Evolutionary conservation across 176 grass and related monocot species (phyloP), one percentile per base, ranked within the genome.

Genomic region (Bromus sterilis): DNA sequence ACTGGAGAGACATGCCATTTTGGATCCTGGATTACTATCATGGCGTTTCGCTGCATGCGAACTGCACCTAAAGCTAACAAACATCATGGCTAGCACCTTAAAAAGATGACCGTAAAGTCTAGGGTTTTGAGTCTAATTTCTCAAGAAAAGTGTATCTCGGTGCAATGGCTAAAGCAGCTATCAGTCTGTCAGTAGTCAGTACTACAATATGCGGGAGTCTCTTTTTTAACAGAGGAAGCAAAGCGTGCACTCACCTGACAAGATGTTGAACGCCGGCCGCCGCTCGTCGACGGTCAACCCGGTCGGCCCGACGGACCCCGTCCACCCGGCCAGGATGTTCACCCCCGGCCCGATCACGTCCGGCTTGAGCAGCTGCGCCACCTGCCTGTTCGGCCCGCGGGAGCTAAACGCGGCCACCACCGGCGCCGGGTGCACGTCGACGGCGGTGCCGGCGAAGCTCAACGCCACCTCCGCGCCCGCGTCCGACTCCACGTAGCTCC

Each of bases 391-490:
- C 5, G 94, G 94, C 43, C 94, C 94, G 14, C 91, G 88, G 3
- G 94, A 97, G 87, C 94, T 97, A 83, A 97, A 97, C 71, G 94
- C 89, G 24, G 94, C 94, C 36, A 97, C 94, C 72, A 94, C 91
- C 25, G 94, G 94, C 80, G 94, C 90, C 34, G 94, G 94, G 29
- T 30, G 82, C 80, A 94, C 94, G 74, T 83, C 85, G 10, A 97
- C 79, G 40, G 77, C 89, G 2, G 91, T 97, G 77, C 94, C 91
- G n/a, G 29, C 76, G 11, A 97, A 97, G 63, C 32, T 69, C 5
- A 97, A 24, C 60, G 29, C 46, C 48, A 86, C 94, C 78, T 71
- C 82, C 11, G 89, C 82, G 32, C 90, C 79, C 7, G 56, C 55
- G 23, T 83, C 83, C 10, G 87, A 88, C 62, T 87, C 82, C 60